A percentile compares a stretch with the other conserved stretches of the same genome.
Evolutionary conservation across 345 rosid species (phyloP).

Genomic region (Conringia planisiliqua): DNA sequence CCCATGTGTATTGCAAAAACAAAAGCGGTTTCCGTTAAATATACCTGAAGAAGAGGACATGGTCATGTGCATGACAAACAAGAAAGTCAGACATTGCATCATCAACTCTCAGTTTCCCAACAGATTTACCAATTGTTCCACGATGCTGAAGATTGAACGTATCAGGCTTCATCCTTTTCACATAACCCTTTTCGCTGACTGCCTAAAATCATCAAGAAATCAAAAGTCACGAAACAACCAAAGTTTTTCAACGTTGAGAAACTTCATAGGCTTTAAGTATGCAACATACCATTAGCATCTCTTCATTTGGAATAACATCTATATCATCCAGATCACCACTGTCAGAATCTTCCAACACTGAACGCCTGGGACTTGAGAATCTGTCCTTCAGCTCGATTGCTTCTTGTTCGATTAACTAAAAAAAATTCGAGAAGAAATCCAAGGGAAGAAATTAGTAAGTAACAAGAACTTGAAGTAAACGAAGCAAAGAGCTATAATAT

Average conservation of each 20-base stretch:
- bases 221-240: constrained; percentile 9
- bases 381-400: constrained; percentile 76
- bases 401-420: constrained; percentile 80
- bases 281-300: constrained; percentile 72
- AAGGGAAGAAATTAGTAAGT: not conserved
- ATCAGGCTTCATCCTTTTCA: constrained; percentile 86
- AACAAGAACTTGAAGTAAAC: not conserved
- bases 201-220: constrained; percentile 52
- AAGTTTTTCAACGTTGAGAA: not conserved
- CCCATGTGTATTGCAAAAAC: not conserved
- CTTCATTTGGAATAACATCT: constrained; percentile 93
- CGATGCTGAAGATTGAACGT: constrained; percentile 93
- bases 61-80: constrained; percentile 92
- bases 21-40: not conserved
- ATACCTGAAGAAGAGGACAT: constrained; percentile 89
- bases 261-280: constrained; percentile 9
- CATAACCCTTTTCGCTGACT: constrained; percentile 90
- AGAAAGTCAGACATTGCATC: constrained; percentile 94
- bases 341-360: constrained; percentile 74
- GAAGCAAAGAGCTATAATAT: not conserved
- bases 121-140: constrained; percentile 95
- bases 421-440: not conserved
- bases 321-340: constrained; percentile 85
- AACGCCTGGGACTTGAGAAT: constrained; percentile 74
- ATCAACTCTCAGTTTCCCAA: constrained; percentile 82